Evolutionary conservation across 371 early-diverging fungal genomes (phyloP).

Genomic region (Mortierella sp.): DNA sequence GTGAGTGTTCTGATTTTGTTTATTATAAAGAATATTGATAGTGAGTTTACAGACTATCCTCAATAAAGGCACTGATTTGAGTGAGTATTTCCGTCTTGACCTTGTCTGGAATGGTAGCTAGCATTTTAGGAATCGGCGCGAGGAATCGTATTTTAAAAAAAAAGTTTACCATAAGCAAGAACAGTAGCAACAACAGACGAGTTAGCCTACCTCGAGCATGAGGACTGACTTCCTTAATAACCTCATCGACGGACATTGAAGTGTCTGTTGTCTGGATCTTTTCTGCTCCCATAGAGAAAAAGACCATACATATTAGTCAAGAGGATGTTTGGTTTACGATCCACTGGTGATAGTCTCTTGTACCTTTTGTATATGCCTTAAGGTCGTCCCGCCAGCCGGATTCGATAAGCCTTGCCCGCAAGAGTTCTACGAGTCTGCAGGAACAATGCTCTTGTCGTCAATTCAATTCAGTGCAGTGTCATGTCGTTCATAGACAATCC

Average conservation of each 20-base stretch:
- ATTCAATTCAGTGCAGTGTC: too few species aligned
- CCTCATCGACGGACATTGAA: constrained; percentile 43
- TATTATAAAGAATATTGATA: too few species aligned
- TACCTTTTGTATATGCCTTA: constrained; percentile 46
- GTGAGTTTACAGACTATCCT: constrained; percentile 40
- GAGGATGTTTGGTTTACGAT: too few species aligned
- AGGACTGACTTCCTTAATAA: constrained; percentile 47
- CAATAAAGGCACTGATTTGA: constrained; percentile 47
- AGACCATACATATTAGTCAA: too few species aligned
- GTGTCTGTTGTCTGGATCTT: constrained; percentile 37
- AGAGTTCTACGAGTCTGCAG: constrained; percentile 37
- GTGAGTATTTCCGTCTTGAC: constrained; percentile 46
- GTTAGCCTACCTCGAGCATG: constrained; percentile 47
- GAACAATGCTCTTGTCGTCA: too few species aligned
- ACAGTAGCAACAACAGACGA: too few species aligned
- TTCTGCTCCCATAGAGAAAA: constrained; percentile 26
- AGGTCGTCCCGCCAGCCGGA: constrained; percentile 55
- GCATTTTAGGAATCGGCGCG: not conserved
- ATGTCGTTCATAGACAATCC: too few species aligned
- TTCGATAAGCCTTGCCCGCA: constrained; percentile 40
- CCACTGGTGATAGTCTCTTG: too few species aligned
- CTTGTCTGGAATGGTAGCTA: constrained; percentile 52
- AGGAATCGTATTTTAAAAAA: too few species aligned
- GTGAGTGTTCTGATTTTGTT: too few species aligned
- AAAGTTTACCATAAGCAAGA: too few species aligned